Percentiles rank a stretch among this genome's conserved stretches.
Evolutionary conservation across 768 basidiomycete species (phyloP).

Genomic region (Dioszegia crocea): DNA sequence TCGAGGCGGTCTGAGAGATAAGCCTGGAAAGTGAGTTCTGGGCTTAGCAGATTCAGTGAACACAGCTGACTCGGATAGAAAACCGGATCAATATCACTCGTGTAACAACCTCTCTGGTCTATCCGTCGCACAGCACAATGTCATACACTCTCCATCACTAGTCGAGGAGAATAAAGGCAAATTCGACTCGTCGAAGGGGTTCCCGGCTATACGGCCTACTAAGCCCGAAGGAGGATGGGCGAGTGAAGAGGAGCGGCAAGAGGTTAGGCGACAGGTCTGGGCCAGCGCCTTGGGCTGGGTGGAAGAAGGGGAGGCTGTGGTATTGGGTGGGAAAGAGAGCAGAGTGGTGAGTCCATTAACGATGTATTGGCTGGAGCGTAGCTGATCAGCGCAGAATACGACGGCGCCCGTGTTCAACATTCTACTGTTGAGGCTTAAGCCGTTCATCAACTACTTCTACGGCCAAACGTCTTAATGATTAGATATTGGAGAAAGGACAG

Average conservation of each 20-base stretch:
- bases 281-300: slow-evolving; percentile 61
- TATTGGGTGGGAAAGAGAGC: slow-evolving; percentile 63
- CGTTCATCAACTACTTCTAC: slow-evolving; percentile 70
- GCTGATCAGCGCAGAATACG: slow-evolving; percentile 59
- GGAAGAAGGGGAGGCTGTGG: slow-evolving; percentile 56
- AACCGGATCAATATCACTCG: slow-evolving; percentile 93
- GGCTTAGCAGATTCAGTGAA: too few relatives aligned
- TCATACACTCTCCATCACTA: slow-evolving; percentile 55
- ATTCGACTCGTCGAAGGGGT: slow-evolving; percentile 23
- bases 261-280: slow-evolving; percentile 56
- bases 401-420: slow-evolving; percentile 76
- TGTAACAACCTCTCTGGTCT: slow-evolving; percentile 87
- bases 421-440: slow-evolving; percentile 63
- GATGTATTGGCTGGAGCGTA: background rate
- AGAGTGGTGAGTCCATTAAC: slow-evolving; percentile 49
- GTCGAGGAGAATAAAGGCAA: slow-evolving; percentile 26
- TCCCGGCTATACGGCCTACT: slow-evolving; percentile 24
- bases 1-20: slow-evolving; percentile 83
- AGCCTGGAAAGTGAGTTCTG: slow-evolving; percentile 77
- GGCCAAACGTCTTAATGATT: slow-evolving; percentile 50
- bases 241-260: slow-evolving; percentile 41
- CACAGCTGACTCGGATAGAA: slow-evolving; percentile 54
- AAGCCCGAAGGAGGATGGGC: slow-evolving; percentile 37
- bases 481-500: too few relatives aligned
- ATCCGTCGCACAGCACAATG: slow-evolving; percentile 78